A percentile compares a stretch with the other conserved stretches of the same genome.
These are phyloP conservation scores for Prunus mira DNA, from an alignment of 306 rosid genomes.

Conservation along the genomic window DNA sequence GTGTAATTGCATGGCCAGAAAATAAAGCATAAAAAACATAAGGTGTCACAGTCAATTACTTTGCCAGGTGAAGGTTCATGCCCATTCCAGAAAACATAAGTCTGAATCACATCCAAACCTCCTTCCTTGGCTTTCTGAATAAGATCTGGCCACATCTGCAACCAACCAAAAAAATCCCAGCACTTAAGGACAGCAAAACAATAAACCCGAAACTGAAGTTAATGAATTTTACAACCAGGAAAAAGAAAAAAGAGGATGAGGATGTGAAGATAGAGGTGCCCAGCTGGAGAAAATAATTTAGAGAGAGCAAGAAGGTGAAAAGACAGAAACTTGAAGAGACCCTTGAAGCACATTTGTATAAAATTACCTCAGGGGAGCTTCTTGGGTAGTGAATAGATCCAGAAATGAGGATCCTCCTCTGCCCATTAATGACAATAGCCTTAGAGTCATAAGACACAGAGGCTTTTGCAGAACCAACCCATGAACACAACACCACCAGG, in stretches of 20 bases:
- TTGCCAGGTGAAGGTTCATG: constrained; percentile 92
- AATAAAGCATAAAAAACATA: constrained; percentile 17
- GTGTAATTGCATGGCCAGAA: background rate
- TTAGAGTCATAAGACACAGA: constrained; percentile 82
- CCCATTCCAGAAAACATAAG: constrained; percentile 99
- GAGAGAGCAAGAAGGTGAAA: background rate
- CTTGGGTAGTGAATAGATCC: constrained; percentile 99
- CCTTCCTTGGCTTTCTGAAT: constrained; percentile 96
- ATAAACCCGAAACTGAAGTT: background rate
- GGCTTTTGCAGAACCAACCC: constrained; percentile 47
- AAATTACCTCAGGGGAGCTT: constrained; percentile 87
- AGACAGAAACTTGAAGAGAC: background rate
- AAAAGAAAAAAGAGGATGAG: background rate
- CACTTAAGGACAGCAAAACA: background rate
- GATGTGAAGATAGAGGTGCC: constrained; percentile 25
- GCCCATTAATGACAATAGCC: constrained; percentile 88
- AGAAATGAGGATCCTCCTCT: constrained; percentile 81
- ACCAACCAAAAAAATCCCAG: constrained; percentile 16
- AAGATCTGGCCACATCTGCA: constrained; percentile 99
- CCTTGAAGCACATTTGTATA: constrained; percentile 44
- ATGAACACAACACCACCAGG: constrained; percentile 24
- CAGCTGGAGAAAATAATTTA: constrained; percentile 26
- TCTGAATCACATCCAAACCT: constrained; percentile 95
- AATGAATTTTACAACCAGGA: background rate
- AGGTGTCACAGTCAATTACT: constrained; percentile 44